Base-by-base conservation (phyloP, 2,329 filamentous ascomycete genomes). In the Cladobotryum protrusum region DNA sequence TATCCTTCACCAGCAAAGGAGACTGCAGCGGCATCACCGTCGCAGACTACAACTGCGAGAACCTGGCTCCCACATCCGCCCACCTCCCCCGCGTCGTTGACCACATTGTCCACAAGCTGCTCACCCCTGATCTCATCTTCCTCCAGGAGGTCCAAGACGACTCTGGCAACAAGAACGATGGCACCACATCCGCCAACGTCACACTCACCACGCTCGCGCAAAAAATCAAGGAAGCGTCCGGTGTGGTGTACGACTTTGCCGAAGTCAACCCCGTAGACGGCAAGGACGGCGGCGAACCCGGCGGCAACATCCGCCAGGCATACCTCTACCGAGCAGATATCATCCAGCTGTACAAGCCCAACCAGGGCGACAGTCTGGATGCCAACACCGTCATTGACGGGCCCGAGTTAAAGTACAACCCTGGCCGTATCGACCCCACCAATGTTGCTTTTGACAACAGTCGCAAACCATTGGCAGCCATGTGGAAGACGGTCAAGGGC, bases 111-210 rank as follows among this genome's bases (percentile, higher is more conserved):
- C 67, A 78, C 55, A 82, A 81, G 65, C 68, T 88, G 54, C 75
- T 73, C 52, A 76, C 75, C 0, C 85, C 85, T 0, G 81, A 85
- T 60, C 63, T 88, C 5, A 60, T 89, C 50, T 86, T 86, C 61
- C 59, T 89, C 3, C 85, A 88, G 63, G 85, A 88, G 65, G 70
- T 88, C 42, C 85, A 87, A 65, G 85, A 88, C 61, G 72, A 83
- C 69, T 76, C 73, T 37, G 85, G 85, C 13, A 64, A 74, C 2
- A 78, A 74, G 12, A 74, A 87, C 62, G 75, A 86, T 56, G 82
- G 77, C 53, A 72, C 75, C 39, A 72, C 74, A 13, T 67, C 65
- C 37, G 79, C 81, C 39, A 82, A 83, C 59, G 45, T 73, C 41
- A 87, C 84, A 0, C 74, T 88, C 1, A 62, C 71, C 2, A 74